Conservation (phyloP, 2,329 filamentous ascomycete genomes). For the Calonectria multiphialidica region DNA sequence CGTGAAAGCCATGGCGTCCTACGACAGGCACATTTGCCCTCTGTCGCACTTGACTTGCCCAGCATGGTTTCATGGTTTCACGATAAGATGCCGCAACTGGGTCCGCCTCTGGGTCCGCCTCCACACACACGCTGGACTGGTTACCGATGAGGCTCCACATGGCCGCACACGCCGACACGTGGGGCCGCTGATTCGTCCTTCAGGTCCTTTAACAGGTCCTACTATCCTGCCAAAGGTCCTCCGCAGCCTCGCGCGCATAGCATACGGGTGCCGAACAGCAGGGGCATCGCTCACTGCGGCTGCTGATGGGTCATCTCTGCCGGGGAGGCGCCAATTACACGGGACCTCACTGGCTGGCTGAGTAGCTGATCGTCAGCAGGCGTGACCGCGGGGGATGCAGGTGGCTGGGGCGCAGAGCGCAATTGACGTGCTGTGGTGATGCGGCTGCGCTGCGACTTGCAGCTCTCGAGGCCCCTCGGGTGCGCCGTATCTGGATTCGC, state of each 20-base stretch:
- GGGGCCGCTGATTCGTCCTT: constrained; percentile 45
- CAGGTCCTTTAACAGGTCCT: too few species aligned
- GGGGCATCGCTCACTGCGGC: background rate
- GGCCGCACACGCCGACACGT: constrained; percentile 39
- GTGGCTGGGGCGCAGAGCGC: background rate
- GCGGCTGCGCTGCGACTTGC: background rate
- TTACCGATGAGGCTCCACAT: constrained; percentile 20
- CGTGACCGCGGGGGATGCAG: background rate
- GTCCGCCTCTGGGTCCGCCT: constrained; percentile 24
- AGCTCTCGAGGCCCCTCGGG: background rate
- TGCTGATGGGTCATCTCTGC: background rate
- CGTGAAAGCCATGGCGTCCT: constrained; percentile 25
- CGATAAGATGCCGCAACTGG: background rate
- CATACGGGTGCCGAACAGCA: background rate
- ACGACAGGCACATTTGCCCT: constrained; percentile 32
- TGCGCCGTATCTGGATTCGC: background rate
- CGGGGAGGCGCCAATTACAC: background rate
- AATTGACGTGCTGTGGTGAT: background rate
- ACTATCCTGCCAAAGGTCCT: too few species aligned
- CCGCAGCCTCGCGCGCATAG: background rate
- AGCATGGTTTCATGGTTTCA: constrained; percentile 6
- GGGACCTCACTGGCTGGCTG: background rate
- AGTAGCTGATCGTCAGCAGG: background rate
- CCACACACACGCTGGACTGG: background rate
- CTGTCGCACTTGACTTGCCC: constrained; percentile 32